Conservation (phyloP, 1,139 yeast species). For the Blastobotrys arbuscula region DNA sequence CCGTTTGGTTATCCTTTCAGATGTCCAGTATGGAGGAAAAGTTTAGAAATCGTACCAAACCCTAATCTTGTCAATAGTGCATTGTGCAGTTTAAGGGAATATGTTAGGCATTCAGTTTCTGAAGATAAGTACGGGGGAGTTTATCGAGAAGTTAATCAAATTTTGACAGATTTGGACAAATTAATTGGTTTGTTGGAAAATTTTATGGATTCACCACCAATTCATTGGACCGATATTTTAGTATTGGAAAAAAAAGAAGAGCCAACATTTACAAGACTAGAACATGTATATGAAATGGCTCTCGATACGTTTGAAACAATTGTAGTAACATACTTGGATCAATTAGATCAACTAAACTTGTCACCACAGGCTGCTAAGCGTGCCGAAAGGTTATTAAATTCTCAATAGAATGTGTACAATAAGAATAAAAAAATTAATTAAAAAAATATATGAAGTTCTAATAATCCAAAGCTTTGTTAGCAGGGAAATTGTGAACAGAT, state of each 20-base stretch:
- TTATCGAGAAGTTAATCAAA: conserved; percentile 35
- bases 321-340: conserved; percentile 21
- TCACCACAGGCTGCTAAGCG: conserved; percentile 7
- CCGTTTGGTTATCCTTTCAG: conserved; percentile 25
- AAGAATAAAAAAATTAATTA: not conserved
- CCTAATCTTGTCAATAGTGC: conserved; percentile 27
- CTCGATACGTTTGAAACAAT: conserved; percentile 28
- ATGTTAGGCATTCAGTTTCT: conserved; percentile 29
- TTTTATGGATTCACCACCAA: conserved; percentile 29
- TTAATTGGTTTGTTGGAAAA: conserved; percentile 26
- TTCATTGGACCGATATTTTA: conserved; percentile 33
- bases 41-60: conserved; percentile 26
- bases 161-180: conserved; percentile 28
- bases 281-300: conserved; percentile 20
- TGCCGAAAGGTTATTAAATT: not conserved
- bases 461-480: conserved; percentile 3
- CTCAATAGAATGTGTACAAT: not conserved
- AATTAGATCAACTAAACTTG: conserved; percentile 2
- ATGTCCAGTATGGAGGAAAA: conserved; percentile 30
- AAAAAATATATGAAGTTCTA: not conserved
- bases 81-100: conserved; percentile 26
- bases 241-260: conserved; percentile 15
- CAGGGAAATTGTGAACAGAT: conserved; percentile 4
- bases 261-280: conserved; percentile 18
- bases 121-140: conserved; percentile 39